These are phyloP conservation scores for Apodospora peruviana DNA, from an alignment of 495 filamentous ascomycete species.

Conservation along the genomic window DNA sequence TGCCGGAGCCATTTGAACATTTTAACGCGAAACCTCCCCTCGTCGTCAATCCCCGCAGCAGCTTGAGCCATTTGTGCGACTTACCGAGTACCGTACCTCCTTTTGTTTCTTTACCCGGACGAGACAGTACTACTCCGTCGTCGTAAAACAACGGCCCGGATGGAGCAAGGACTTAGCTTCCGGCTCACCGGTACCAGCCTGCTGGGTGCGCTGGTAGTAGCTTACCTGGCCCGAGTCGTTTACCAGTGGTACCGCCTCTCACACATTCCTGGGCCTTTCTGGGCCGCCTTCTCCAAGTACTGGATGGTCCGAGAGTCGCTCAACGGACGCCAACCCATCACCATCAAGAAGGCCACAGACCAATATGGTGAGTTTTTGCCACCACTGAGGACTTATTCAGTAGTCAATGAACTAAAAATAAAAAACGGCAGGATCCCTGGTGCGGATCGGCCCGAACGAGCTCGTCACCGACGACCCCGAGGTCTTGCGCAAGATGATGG, in stretches of 20 bases:
- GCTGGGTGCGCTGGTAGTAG: not conserved
- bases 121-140: too few relatives aligned
- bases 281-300: constrained; percentile 15
- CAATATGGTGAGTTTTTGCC: constrained; percentile 19
- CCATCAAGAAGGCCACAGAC: constrained; percentile 8
- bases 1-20: too few relatives aligned
- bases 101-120: too few relatives aligned
- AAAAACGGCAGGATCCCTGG: constrained; percentile 11
- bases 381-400: constrained; percentile 23
- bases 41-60: too few relatives aligned
- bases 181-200: constrained; percentile 1
- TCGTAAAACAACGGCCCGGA: not conserved
- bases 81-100: too few relatives aligned
- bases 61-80: too few relatives aligned
- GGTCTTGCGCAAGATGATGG: constrained; percentile 30
- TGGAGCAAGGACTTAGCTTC: not conserved
- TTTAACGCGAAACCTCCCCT: too few relatives aligned
- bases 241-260: constrained; percentile 18
- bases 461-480: constrained; percentile 36
- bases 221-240: not conserved
- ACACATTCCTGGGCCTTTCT: constrained; percentile 19
- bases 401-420: too few relatives aligned
- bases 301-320: constrained; percentile 18
- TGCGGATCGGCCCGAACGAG: constrained; percentile 17
- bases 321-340: constrained; percentile 10